Evolutionary conservation across 441 rosid genomes (phyloP), one percentile per base, ranked within the genome.

Genomic region (Pelargonium myrrhifolium): DNA sequence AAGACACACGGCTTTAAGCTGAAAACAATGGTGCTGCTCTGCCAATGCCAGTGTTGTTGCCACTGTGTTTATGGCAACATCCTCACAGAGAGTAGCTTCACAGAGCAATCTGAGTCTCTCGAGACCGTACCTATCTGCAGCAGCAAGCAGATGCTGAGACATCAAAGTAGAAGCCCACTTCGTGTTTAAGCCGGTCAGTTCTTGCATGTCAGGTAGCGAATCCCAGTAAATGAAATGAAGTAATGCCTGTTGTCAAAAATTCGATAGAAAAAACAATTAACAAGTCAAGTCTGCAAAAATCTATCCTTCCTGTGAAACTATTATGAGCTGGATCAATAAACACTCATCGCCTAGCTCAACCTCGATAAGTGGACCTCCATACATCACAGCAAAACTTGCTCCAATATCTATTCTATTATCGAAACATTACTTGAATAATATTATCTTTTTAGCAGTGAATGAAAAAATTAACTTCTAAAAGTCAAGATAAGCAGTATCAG

Each of bases 201-300:
- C 94, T 82, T 86, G 82, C 84, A 90, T 74, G 73, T 87, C 93
- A 67, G 96, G 97, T 53, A 89, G 81, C 20, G 78, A 73, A 67
- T 90, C 97, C 88, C 90, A 84, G 82, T 93, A 93, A 15, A 90
- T 85, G 65, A 87, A 93, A 81, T 89, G 90, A 26, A 93, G 94
- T 65, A 90, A 80, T 68, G 90, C 88, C 97, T 93, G 89, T 77
- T 75, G 55, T 63, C 51, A 35, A 60, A 63, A 72, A 51, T 12
- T 49, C 18, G 15, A 21, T 11, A 49, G 39, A n/a, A 43, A 72
- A 66, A 51, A 64, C 4, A 69, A 49, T 40, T 37, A 24, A 70
- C 68, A 65, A 68, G 67, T 62, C 53, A 9, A 2, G 53, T n/a
- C 53, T 1, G 53, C 4, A 45, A 45, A 9, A 45, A 2, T 2